Conservation (phyloP, 2,329 filamentous ascomycete species). For the Drechslerella stenobrocha region DNA sequence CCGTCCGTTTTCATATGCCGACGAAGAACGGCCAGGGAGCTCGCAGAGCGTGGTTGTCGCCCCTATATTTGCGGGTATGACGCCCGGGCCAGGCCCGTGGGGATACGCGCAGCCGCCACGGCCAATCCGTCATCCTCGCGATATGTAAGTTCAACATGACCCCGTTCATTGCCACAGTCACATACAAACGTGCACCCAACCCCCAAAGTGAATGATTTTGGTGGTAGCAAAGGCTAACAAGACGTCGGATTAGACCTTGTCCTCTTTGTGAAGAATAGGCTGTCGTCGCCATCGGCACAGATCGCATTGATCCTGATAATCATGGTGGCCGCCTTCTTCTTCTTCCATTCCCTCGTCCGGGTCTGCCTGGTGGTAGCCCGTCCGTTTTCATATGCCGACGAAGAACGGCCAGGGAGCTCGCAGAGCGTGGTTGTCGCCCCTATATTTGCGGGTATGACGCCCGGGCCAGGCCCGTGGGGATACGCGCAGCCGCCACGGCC, state of each 20-base stretch:
- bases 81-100: constrained; percentile 62
- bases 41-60: constrained; percentile 21
- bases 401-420: constrained; percentile 24
- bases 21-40: constrained; percentile 32
- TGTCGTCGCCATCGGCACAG: constrained; percentile 67
- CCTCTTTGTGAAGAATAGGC: constrained; percentile 68
- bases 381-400: constrained; percentile 53
- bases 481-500: constrained; percentile 72
- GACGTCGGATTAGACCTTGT: constrained; percentile 65
- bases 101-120: constrained; percentile 74
- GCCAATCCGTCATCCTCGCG: constrained; percentile 32
- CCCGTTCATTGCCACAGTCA: too few species aligned
- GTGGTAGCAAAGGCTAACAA: constrained; percentile 15
- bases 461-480: constrained; percentile 63
- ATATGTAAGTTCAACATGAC: constrained; percentile 57
- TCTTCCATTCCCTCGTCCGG: constrained; percentile 76
- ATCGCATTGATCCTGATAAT: constrained; percentile 79
- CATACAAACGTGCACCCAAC: too few species aligned
- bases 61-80: constrained; percentile 55
- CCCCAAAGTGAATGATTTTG: too few species aligned
- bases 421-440: constrained; percentile 57
- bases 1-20: constrained; percentile 55
- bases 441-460: constrained; percentile 40
- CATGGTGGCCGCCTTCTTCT: constrained; percentile 73
- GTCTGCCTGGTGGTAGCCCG: constrained; percentile 69